These are phyloP conservation scores for Serendipita indica DNA, from an alignment of 768 basidiomycete species.

Conservation along the genomic window DNA sequence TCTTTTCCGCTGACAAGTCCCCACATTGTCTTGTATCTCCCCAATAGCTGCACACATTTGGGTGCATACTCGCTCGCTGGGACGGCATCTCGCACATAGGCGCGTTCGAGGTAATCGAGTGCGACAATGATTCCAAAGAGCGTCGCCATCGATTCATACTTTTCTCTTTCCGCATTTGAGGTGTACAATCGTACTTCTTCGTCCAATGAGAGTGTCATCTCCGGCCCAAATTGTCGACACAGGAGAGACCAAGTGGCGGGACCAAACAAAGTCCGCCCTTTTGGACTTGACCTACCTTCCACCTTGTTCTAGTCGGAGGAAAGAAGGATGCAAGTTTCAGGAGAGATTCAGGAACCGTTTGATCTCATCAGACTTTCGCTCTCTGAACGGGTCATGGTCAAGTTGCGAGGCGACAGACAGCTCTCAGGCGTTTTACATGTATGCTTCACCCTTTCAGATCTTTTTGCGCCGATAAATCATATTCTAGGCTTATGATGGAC, in stretches of 20 bases:
- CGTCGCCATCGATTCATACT: constrained; percentile 73
- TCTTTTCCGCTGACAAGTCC: constrained; percentile 46
- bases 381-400: constrained; percentile 96
- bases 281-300: neutral
- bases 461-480: neutral
- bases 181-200: constrained; percentile 85
- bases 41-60: constrained; percentile 83
- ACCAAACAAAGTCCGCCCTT: neutral
- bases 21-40: constrained; percentile 94
- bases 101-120: constrained; percentile 87
- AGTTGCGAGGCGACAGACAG: constrained; percentile 87
- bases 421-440: constrained; percentile 88
- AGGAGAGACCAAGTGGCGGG: neutral
- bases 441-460: constrained; percentile 19
- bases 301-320: neutral
- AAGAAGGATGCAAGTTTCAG: neutral
- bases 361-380: constrained; percentile 93
- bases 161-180: constrained; percentile 79
- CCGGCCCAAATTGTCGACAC: constrained; percentile 24
- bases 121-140: constrained; percentile 84
- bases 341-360: constrained; percentile 71
- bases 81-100: constrained; percentile 91
- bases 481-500: constrained; percentile 92
- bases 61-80: constrained; percentile 93
- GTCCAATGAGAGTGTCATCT: constrained; percentile 46